Percentiles rank a stretch among this genome's conserved stretches.
Conservation (phyloP, 768 basidiomycete species). For the Serendipita sp. region DNA sequence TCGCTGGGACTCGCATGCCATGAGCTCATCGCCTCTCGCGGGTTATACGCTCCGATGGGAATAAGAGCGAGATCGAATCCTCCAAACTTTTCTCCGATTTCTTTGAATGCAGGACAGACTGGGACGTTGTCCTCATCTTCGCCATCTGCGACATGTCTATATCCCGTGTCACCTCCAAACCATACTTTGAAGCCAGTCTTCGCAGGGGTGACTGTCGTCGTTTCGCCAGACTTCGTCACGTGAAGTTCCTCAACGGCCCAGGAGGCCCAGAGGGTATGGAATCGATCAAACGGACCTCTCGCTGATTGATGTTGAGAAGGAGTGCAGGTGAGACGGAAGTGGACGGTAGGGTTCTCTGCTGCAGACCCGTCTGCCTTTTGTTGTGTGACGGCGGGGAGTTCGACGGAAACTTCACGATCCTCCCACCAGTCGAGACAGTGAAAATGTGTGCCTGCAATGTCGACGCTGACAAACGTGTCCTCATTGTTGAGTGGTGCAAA, state of each 20-base stretch:
- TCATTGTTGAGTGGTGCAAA: slow-evolving; percentile 44
- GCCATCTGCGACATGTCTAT: slow-evolving; percentile 30
- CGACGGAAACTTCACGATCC: slow-evolving; percentile 18
- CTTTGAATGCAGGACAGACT: slow-evolving; percentile 54
- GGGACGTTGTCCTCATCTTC: slow-evolving; percentile 35
- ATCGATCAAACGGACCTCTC: slow-evolving; percentile 32
- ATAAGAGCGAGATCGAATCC: slow-evolving; percentile 54
- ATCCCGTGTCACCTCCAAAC: slow-evolving; percentile 60
- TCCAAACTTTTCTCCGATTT: slow-evolving; percentile 48
- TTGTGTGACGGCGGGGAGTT: background rate
- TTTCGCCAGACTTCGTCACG: slow-evolving; percentile 16
- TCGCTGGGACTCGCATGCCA: slow-evolving; percentile 54
- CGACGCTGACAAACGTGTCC: slow-evolving; percentile 24
- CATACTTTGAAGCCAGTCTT: slow-evolving; percentile 19
- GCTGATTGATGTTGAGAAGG: slow-evolving; percentile 51
- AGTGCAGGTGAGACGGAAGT: slow-evolving; percentile 38
- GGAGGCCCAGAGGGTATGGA: slow-evolving; percentile 45
- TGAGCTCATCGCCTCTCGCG: slow-evolving; percentile 38
- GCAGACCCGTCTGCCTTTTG: slow-evolving; percentile 4
- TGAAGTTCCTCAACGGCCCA: slow-evolving; percentile 42
- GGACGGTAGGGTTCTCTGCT: slow-evolving; percentile 8
- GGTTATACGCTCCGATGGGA: slow-evolving; percentile 43
- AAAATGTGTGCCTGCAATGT: slow-evolving; percentile 24
- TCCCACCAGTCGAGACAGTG: slow-evolving; percentile 57
- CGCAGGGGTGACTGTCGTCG: slow-evolving; percentile 13